Evolutionary conservation across 352 stramenopile genomes (phyloP).

Genomic region (Saprolegnia diclina): DNA sequence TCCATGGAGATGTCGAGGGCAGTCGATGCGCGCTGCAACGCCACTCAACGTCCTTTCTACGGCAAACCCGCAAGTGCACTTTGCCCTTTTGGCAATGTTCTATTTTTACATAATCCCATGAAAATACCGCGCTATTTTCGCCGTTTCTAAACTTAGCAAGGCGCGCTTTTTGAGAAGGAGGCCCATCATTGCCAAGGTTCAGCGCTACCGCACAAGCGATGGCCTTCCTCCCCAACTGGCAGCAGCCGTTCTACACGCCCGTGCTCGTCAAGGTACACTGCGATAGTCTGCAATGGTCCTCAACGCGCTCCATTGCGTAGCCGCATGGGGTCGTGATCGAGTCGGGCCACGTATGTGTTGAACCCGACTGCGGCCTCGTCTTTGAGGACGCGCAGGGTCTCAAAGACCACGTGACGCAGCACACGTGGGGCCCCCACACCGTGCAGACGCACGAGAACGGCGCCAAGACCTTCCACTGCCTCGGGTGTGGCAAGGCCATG

Average conservation of each 20-base stretch:
- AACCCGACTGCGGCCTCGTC: constrained; percentile 17
- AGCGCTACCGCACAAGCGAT: background rate
- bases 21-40: too few relatives aligned
- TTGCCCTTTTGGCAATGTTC: too few relatives aligned
- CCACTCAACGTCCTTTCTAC: too few relatives aligned
- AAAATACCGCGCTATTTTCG: too few relatives aligned
- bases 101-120: too few relatives aligned
- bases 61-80: too few relatives aligned
- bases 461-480: constrained; percentile 18
- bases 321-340: background rate
- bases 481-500: constrained; percentile 23
- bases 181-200: background rate
- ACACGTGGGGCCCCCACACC: constrained; percentile 25
- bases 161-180: background rate
- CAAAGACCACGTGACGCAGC: constrained; percentile 27
- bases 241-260: background rate
- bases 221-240: background rate
- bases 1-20: too few relatives aligned
- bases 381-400: constrained; percentile 25
- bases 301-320: too few relatives aligned
- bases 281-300: too few relatives aligned
- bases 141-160: too few relatives aligned
- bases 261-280: constrained; percentile 5
- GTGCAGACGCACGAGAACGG: constrained; percentile 8
- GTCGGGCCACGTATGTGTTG: constrained; percentile 8